These are phyloP conservation scores for Vitis hybrid DNA, from an alignment of 177 flowering plant species.

Conservation along the genomic window DNA sequence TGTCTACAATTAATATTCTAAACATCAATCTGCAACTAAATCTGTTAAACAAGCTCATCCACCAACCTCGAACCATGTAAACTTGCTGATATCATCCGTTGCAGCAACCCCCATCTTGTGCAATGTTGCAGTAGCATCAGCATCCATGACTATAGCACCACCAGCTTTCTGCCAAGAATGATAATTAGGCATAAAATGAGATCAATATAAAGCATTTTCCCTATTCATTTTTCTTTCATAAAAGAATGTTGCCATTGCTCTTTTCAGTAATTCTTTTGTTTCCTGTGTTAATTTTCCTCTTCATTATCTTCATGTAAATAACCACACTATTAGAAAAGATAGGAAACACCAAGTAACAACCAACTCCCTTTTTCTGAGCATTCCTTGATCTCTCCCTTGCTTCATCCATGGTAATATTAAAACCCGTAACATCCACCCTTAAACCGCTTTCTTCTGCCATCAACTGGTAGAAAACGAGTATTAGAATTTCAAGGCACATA, in stretches of 20 bases:
- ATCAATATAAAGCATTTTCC: background rate
- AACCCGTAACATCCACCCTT: slow-evolving; percentile 73
- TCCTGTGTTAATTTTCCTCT: background rate
- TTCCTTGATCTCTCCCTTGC: slow-evolving; percentile 87
- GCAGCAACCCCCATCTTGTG: slow-evolving; percentile 60
- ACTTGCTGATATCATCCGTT: slow-evolving; percentile 80
- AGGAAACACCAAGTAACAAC: background rate
- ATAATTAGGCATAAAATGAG: slow-evolving; percentile 4
- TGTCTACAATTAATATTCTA: background rate
- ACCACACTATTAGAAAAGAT: background rate
- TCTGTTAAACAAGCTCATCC: background rate
- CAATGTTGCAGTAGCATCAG: slow-evolving; percentile 91
- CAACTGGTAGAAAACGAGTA: slow-evolving; percentile 42
- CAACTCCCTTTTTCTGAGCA: slow-evolving; percentile 77
- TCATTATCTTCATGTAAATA: background rate
- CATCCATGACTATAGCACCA: slow-evolving; percentile 81
- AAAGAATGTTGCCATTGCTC: background rate
- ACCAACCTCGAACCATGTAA: slow-evolving; percentile 78
- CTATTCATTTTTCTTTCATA: no score
- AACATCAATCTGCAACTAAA: background rate
- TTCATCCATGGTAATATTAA: slow-evolving; percentile 77
- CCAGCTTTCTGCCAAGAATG: slow-evolving; percentile 66
- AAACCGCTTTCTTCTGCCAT: slow-evolving; percentile 98
- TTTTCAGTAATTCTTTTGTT: background rate
- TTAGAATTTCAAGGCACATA: background rate